Conservation (phyloP, 306 rosid genomes). For the Vigna unguiculata region DNA sequence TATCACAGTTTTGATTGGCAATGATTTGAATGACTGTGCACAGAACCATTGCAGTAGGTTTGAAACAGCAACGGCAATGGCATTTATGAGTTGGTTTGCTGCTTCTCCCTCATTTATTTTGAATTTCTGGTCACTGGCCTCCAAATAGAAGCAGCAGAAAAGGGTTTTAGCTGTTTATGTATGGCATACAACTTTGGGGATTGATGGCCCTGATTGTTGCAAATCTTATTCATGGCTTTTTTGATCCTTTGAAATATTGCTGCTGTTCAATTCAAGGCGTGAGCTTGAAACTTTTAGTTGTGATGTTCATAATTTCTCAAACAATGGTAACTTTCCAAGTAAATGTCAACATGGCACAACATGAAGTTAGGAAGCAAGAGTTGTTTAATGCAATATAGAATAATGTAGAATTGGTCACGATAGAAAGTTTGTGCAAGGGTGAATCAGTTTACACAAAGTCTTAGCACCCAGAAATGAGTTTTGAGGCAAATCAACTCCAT, state of each 20-base stretch:
- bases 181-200: conserved; percentile 25
- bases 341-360: neutral
- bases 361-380: conserved; percentile 13
- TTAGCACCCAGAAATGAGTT: neutral
- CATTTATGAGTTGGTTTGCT: conserved; percentile 70
- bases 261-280: conserved; percentile 14
- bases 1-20: conserved; percentile 65
- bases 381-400: neutral
- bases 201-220: conserved; percentile 33
- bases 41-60: conserved; percentile 60
- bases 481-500: neutral
- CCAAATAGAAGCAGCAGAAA: conserved; percentile 47
- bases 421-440: neutral
- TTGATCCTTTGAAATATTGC: conserved; percentile 12
- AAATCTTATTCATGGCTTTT: conserved; percentile 21
- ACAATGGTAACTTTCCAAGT: neutral
- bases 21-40: conserved; percentile 60
- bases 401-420: neutral
- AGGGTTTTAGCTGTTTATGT: conserved; percentile 6
- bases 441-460: neutral
- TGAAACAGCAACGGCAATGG: conserved; percentile 69
- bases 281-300: conserved; percentile 28
- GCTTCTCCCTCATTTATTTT: conserved; percentile 63
- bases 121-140: conserved; percentile 71
- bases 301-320: conserved; percentile 1